Conservation (phyloP, 179 eudicot genomes). For the Beta lomatogona region DNA sequence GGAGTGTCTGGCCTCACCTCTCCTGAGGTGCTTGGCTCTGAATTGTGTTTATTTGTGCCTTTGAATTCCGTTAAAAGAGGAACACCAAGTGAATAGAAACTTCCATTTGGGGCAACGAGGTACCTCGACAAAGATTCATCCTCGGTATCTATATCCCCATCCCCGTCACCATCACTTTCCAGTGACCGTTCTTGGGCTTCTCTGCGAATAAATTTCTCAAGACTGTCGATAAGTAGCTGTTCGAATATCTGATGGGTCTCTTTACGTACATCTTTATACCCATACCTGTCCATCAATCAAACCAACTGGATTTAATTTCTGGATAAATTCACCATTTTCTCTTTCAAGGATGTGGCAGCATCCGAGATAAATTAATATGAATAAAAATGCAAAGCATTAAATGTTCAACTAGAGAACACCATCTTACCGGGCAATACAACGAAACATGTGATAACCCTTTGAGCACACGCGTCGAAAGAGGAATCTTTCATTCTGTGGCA, state of each 20-base stretch:
- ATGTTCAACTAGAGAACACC: slow-evolving; percentile 1
- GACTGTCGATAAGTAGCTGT: slow-evolving; percentile 86
- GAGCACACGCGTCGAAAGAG: slow-evolving; percentile 95
- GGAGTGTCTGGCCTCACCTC: slow-evolving; percentile 40
- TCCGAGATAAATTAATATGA: background rate
- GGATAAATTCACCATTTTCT: background rate
- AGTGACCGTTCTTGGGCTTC: slow-evolving; percentile 95
- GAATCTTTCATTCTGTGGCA: slow-evolving; percentile 90
- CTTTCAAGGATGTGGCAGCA: background rate
- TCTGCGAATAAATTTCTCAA: slow-evolving; percentile 87
- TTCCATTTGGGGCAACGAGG: slow-evolving; percentile 82
- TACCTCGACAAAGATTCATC: slow-evolving; percentile 50
- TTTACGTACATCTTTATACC: slow-evolving; percentile 94
- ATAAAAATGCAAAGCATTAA: background rate
- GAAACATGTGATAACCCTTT: slow-evolving; percentile 89
- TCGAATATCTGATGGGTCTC: slow-evolving; percentile 84
- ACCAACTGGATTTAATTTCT: slow-evolving; percentile 6
- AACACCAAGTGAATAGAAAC: slow-evolving; percentile 71
- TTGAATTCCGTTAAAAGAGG: slow-evolving; percentile 70
- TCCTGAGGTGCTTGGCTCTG: slow-evolving; percentile 60
- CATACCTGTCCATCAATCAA: slow-evolving; percentile 60
- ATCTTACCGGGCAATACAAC: slow-evolving; percentile 88
- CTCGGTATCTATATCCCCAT: slow-evolving; percentile 62
- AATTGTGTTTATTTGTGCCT: slow-evolving; percentile 32
- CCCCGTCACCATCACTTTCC: slow-evolving; percentile 84